Evolutionary conservation across 306 rosid genomes (phyloP).

Genomic region (Abrus precatorius): DNA sequence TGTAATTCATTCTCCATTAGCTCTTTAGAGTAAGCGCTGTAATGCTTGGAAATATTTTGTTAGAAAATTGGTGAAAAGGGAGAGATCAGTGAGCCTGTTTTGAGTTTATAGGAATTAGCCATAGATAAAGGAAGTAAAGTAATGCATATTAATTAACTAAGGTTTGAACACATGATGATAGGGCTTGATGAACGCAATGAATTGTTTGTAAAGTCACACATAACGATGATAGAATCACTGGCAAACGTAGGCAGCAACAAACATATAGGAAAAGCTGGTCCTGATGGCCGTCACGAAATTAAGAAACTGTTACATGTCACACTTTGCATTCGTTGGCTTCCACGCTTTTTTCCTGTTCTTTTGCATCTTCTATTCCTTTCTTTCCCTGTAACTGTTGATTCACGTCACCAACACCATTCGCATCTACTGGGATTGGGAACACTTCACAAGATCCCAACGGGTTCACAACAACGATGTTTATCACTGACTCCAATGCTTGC

Average conservation of each 20-base stretch:
- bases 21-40: too few species aligned
- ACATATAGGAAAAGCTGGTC: not conserved
- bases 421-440: slow-evolving; percentile 44
- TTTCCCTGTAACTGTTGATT: not conserved
- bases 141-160: not conserved
- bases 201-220: not conserved
- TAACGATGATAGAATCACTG: not conserved
- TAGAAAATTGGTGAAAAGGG: too few species aligned
- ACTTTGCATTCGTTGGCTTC: slow-evolving; percentile 18
- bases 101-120: too few species aligned
- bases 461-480: slow-evolving; percentile 28
- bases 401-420: not conserved
- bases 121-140: not conserved
- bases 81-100: too few species aligned
- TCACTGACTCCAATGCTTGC: not conserved
- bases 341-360: slow-evolving; percentile 11
- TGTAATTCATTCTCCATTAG: too few species aligned
- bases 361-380: not conserved
- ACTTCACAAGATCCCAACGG: slow-evolving; percentile 43
- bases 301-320: not conserved
- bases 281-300: not conserved
- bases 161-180: not conserved
- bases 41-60: too few species aligned
- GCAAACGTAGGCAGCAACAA: not conserved
- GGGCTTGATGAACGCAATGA: not conserved